Evolutionary conservation across 1,139 yeast genomes (phyloP), one percentile per base, ranked within the genome.

Genomic region (Wickerhamomyces sp.): DNA sequence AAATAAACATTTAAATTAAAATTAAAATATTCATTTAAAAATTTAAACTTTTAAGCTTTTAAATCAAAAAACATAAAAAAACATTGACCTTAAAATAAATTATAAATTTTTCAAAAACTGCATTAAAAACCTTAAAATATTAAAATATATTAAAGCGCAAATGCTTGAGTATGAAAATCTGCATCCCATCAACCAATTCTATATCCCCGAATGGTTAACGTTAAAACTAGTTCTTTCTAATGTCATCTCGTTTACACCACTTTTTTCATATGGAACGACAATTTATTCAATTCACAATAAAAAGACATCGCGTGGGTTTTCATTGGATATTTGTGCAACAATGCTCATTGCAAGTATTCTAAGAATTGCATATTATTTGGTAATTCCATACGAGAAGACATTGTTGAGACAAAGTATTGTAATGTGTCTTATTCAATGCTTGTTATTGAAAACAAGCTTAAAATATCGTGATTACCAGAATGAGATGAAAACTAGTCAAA

Each of bases 271-370:
- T 55, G 95, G 96, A 2, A 77, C 94, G 19, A 87, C 96, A 0
- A 76, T 89, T 31, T 67, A 78, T 40, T 72, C 85, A 45, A 87
- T 89, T 14, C 72, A 78, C 51, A 67, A 71, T 37, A 74, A 76
- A 32, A 68, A 78, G 55, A 73, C 89, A 1, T 76, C 92, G 2
- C 70, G 75, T 26, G 97, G 97, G 22, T 88, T 88, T 57, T 81
- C 94, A 7, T 69, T 88, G 18, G 97, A 89, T 60, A 84, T 89
- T 13, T 89, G 96, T 63, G 92, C 90, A 14, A 86, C 95, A 10
- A 88, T 89, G 96, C 61, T 89, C 44, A 70, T 87, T 51, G 84
- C 96, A 1, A 76, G 88, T 35, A 76, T 81, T 5, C 63, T 88
- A 32, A 70, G 95, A 46, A 79, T 89, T 17, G 76, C 79, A 40